Conservation (phyloP, 441 rosid species). For the Gossypium armourianum region DNA sequence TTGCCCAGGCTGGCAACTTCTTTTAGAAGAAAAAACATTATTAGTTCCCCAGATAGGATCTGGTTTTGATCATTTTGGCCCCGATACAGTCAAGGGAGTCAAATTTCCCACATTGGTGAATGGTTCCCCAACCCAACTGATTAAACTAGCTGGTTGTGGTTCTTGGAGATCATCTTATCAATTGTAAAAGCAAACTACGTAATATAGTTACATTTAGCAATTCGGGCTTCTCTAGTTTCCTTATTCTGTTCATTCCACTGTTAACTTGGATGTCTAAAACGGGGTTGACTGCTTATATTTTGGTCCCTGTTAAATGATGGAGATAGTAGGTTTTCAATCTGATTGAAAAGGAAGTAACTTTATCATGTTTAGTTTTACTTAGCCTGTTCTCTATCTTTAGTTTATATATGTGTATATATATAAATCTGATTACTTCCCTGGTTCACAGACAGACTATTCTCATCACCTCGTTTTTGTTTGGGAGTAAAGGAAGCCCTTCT, state of each 20-base stretch:
- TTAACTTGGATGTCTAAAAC: not conserved
- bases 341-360: conserved; percentile 6
- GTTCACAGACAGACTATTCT: not conserved
- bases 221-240: conserved; percentile 6
- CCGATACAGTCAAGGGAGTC: not conserved
- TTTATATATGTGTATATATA: too few species aligned
- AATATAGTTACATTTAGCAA: conserved; percentile 5
- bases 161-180: not conserved
- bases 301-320: not conserved
- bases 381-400: not conserved
- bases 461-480: not conserved
- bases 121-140: not conserved
- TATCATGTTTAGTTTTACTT: not conserved
- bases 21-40: not conserved
- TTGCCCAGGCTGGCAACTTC: not conserved
- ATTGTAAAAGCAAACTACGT: not conserved
- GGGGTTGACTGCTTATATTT: not conserved
- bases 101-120: not conserved
- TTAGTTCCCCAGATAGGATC: not conserved
- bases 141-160: not conserved
- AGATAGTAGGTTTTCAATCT: conserved; percentile 5
- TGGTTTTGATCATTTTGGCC: not conserved
- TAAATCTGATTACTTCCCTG: not conserved
- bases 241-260: not conserved
- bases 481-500: not conserved